Conservation (phyloP, 306 rosid genomes). For the Hylodesmum podocarpum region DNA sequence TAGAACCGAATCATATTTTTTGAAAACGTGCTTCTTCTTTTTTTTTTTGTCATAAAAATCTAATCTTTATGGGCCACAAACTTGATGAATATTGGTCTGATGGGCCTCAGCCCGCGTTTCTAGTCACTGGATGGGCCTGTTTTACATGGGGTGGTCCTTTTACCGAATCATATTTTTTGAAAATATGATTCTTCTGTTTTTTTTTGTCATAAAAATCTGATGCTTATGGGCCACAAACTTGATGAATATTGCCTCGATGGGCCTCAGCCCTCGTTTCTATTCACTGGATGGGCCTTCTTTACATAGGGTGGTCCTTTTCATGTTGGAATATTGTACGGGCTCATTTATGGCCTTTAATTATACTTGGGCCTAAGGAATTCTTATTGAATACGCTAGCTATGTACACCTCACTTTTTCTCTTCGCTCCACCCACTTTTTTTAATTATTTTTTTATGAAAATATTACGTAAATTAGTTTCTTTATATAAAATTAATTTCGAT, state of each 20-base stretch:
- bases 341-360: background rate
- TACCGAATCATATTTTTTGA: slow-evolving; percentile 43
- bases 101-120: background rate
- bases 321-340: background rate
- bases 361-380: background rate
- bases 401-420: too few species aligned
- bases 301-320: background rate
- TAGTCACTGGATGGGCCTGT: background rate
- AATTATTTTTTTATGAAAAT: too few species aligned
- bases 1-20: slow-evolving; percentile 43
- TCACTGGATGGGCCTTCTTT: background rate
- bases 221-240: too few species aligned
- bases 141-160: background rate
- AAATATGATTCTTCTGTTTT: background rate
- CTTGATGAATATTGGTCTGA: too few species aligned
- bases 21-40: background rate
- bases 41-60: background rate
- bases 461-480: too few species aligned
- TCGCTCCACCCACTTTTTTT: too few species aligned
- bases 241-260: too few species aligned
- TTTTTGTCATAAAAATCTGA: background rate
- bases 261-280: background rate
- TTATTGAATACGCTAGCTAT: too few species aligned
- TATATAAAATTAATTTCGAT: background rate
- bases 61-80: too few species aligned